These are phyloP conservation scores for Leavenworthia alabamica DNA, from an alignment of 345 rosid genomes.

Conservation along the genomic window DNA sequence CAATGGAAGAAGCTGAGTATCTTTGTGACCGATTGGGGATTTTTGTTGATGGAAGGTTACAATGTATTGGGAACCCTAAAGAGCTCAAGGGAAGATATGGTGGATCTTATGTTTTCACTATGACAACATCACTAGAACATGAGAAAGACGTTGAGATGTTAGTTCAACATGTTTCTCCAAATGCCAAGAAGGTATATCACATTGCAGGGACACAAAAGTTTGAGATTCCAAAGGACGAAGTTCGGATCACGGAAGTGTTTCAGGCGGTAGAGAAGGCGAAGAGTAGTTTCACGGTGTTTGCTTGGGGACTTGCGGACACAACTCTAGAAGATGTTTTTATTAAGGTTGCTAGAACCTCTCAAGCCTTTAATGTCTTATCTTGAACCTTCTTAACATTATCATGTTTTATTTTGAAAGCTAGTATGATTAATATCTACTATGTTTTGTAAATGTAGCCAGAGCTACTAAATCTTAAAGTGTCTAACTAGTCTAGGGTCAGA, in stretches of 20 bases:
- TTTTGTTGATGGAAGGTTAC: constrained; percentile 76
- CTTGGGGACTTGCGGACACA: constrained; percentile 91
- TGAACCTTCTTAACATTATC: neutral
- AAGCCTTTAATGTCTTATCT: constrained; percentile 35
- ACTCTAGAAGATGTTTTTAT: constrained; percentile 94
- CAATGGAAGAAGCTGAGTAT: constrained; percentile 97
- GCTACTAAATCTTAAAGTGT: too few species aligned
- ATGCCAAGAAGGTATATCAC: constrained; percentile 64
- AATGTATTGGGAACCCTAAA: constrained; percentile 85
- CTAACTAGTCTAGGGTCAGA: too few species aligned
- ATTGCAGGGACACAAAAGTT: constrained; percentile 87
- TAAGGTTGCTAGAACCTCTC: constrained; percentile 62
- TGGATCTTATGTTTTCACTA: constrained; percentile 70
- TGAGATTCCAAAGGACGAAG: constrained; percentile 73
- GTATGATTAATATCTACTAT: too few species aligned
- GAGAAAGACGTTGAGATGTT: constrained; percentile 66
- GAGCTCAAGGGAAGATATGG: constrained; percentile 81
- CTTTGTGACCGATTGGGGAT: constrained; percentile 84
- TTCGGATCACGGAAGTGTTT: constrained; percentile 60
- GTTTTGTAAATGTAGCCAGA: too few species aligned
- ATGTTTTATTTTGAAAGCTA: too few species aligned
- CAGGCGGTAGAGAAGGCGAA: constrained; percentile 75
- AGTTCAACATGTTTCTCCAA: constrained; percentile 49
- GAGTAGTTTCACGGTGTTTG: constrained; percentile 56
- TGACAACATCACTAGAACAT: constrained; percentile 53